Evolutionary conservation across 2,329 filamentous ascomycete genomes (phyloP), one percentile per base, ranked within the genome.

Genomic region (Fusarium buharicum): DNA sequence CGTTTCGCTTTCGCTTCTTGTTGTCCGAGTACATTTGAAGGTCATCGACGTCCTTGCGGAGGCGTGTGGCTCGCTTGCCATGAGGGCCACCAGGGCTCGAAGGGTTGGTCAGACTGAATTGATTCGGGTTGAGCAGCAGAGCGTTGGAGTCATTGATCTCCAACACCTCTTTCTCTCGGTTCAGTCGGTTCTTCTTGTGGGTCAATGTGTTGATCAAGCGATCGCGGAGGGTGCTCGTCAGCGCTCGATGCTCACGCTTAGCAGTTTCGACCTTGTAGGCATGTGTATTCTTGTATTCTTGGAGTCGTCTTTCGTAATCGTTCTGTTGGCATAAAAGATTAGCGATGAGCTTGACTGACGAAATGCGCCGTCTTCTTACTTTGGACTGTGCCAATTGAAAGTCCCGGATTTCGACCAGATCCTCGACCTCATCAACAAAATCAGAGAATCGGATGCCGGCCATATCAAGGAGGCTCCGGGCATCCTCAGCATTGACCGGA

Each of bases 341-440:
- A 72, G 66, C 44, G 48, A 41, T 43, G 49, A 47, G 39, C 45
- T 33, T 49, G 16, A 14, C 22, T 40, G 30, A 30, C 39, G 41
- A 36, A 37, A 20, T 52, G 18, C 31, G n/a, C 50, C 55, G 34
- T 38, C 17, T 27, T 75, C 86, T 72, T 82, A 97, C 95, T 83
- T 90, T 90, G 66, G 96, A 85, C 72, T 89, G 86, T 7, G 90
- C 89, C 72, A 98, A 79, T 69, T 93, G 88, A 63, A 90, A 88
- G 79, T 99, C 95, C 68, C 92, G 86, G 71, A 92, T 86, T 76
- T 98, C 93, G 66, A 97, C 88, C 8, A 92, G 85, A 75, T 96
- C 90, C 73, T 97, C 96, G 50, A 97, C 86, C 60, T 94, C 88
- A 66, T 92, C 86, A 17, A 95, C 87, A 79, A 96, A 98, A 67